Percentiles rank a stretch among this genome's conserved stretches.
These are phyloP conservation scores for Psilocybe subaeruginosa DNA, from an alignment of 768 basidiomycete species.

Conservation along the genomic window DNA sequence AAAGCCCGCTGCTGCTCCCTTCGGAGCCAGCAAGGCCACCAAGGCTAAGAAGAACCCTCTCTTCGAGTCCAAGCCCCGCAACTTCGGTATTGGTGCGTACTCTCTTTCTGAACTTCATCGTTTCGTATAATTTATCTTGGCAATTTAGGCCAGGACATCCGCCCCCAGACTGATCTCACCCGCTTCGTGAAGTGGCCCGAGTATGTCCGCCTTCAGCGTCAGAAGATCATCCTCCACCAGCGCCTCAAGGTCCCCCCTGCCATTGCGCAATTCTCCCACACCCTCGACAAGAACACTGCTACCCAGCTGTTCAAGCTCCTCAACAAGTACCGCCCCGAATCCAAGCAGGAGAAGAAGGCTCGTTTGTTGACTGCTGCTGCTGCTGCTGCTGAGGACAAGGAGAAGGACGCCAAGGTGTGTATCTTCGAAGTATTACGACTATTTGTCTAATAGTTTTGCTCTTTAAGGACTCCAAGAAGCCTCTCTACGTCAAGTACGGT, in stretches of 20 bases:
- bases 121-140: background rate
- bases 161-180: conserved; percentile 86
- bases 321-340: conserved; percentile 96
- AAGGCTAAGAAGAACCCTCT: conserved; percentile 94
- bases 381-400: conserved; percentile 81
- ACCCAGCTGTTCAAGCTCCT: conserved; percentile 97
- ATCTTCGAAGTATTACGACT: background rate
- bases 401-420: conserved; percentile 52
- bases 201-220: conserved; percentile 96
- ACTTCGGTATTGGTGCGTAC: conserved; percentile 90
- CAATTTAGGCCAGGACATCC: conserved; percentile 87
- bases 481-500: conserved; percentile 93
- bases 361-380: conserved; percentile 82
- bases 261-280: conserved; percentile 97
- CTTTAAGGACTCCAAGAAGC: conserved; percentile 85
- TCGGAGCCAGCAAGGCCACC: conserved; percentile 72
- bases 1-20: conserved; percentile 86
- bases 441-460: background rate
- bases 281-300: conserved; percentile 99
- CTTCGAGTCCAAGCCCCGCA: conserved; percentile 87
- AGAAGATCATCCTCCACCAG: conserved; percentile 98
- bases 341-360: conserved; percentile 96
- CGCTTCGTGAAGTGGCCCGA: conserved; percentile 99
- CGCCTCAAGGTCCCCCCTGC: conserved; percentile 98
- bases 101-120: background rate